Conservation (phyloP, 2,329 filamentous ascomycete species). For the Macrophomina phaseolina region DNA sequence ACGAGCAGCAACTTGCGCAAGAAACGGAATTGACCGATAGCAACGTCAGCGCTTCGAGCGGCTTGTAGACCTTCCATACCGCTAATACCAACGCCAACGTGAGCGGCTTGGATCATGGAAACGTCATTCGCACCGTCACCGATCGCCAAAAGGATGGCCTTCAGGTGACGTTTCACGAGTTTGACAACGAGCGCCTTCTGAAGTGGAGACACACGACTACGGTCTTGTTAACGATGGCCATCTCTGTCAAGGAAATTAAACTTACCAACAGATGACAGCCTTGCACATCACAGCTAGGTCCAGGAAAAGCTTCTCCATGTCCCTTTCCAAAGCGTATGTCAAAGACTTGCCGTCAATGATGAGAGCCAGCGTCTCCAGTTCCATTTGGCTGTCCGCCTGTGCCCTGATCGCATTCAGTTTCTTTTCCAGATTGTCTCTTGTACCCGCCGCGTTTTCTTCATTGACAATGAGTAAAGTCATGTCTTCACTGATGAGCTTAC, state of each 20-base stretch:
- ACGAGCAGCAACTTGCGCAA: constrained; percentile 92
- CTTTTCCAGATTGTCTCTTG: constrained; percentile 87
- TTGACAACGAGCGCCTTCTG: constrained; percentile 98
- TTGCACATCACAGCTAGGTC: constrained; percentile 96
- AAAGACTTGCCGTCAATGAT: constrained; percentile 96
- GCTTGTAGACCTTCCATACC: constrained; percentile 97
- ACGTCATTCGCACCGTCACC: constrained; percentile 98
- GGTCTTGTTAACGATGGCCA: constrained; percentile 17
- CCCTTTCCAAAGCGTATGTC: constrained; percentile 89
- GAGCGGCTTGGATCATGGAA: constrained; percentile 99
- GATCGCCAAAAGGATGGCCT: constrained; percentile 91
- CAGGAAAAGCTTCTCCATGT: constrained; percentile 90
- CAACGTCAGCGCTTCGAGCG: constrained; percentile 91
- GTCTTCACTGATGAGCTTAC: constrained; percentile 96
- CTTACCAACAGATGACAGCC: constrained; percentile 88
- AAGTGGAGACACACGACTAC: constrained; percentile 88
- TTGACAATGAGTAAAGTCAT: constrained; percentile 98
- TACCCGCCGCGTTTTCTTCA: constrained; percentile 79
- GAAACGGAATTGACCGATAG: constrained; percentile 94
- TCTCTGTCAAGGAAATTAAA: constrained; percentile 19
- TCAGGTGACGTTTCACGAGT: constrained; percentile 92
- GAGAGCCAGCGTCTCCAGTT: constrained; percentile 85
- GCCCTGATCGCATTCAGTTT: constrained; percentile 89
- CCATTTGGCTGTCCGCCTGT: constrained; percentile 76
- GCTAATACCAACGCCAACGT: constrained; percentile 97